These are phyloP conservation scores for Blastocystis sp. DNA, from an alignment of 352 stramenopile genomes.

Conservation along the genomic window DNA sequence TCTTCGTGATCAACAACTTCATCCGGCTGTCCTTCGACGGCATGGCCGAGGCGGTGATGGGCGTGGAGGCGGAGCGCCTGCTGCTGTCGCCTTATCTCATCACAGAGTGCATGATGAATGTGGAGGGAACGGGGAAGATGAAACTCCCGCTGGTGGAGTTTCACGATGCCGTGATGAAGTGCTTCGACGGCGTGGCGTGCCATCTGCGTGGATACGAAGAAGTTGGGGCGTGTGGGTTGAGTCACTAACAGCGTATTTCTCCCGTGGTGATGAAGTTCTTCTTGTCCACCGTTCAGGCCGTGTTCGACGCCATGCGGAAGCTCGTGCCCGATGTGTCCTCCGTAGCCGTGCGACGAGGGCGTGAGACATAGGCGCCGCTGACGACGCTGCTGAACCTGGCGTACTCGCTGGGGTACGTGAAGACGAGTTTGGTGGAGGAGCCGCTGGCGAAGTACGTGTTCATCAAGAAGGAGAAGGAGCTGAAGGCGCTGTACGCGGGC, in stretches of 20 bases:
- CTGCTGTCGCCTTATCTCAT: constrained; percentile 37
- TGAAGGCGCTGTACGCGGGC: constrained; percentile 12
- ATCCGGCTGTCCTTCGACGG: constrained; percentile 24
- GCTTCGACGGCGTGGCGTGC: constrained; percentile 21
- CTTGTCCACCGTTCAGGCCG: neutral
- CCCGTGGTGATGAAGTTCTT: constrained; percentile 43
- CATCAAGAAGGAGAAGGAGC: constrained; percentile 11
- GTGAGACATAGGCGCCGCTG: neutral
- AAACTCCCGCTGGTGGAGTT: neutral
- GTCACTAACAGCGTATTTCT: neutral
- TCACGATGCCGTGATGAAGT: neutral
- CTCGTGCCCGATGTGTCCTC: neutral
- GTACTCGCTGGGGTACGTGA: constrained; percentile 18
- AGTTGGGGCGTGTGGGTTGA: neutral
- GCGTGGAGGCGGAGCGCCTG: neutral
- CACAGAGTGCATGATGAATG: neutral
- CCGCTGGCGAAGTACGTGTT: constrained; percentile 23
- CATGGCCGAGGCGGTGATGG: neutral
- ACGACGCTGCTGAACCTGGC: neutral
- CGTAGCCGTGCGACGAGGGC: neutral
- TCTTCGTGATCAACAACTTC: constrained; percentile 17
- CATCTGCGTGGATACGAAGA: constrained; percentile 1
- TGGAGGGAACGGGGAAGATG: no score
- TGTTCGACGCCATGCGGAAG: constrained; percentile 6
- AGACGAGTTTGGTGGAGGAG: constrained; percentile 18